A percentile compares a stretch with the other conserved stretches of the same genome.
Evolutionary conservation across 768 basidiomycete species (phyloP).

Genomic region (Lyophyllum decastes): DNA sequence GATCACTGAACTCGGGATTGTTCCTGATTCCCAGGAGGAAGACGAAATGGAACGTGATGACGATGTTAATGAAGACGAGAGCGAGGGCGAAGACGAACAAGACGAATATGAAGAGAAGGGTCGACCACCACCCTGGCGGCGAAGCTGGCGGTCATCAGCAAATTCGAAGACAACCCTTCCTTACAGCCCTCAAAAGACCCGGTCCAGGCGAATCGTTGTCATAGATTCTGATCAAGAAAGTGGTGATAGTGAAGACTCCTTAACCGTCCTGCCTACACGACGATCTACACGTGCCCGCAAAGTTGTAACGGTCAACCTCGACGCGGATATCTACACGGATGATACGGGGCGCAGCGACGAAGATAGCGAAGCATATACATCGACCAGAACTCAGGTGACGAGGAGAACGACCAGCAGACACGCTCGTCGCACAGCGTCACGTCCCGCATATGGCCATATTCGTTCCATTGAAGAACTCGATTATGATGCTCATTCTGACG

Average conservation of each 20-base stretch:
- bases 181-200: conserved; percentile 69
- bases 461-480: conserved; percentile 42
- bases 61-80: conserved; percentile 18
- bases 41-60: conserved; percentile 24
- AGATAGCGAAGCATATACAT: conserved; percentile 24
- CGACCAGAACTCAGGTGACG: background rate
- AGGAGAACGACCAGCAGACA: conserved; percentile 21
- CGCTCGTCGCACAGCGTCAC: conserved; percentile 26
- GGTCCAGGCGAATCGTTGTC: conserved; percentile 33
- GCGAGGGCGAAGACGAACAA: conserved; percentile 27
- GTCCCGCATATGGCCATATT: conserved; percentile 47
- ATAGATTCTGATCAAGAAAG: conserved; percentile 38
- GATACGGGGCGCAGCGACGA: conserved; percentile 32
- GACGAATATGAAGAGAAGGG: conserved; percentile 22
- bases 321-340: conserved; percentile 26
- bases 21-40: conserved; percentile 36
- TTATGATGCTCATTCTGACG: conserved; percentile 53
- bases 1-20: conserved; percentile 26
- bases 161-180: conserved; percentile 42
- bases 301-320: conserved; percentile 35
- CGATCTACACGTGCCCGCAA: conserved; percentile 53
- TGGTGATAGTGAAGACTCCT: conserved; percentile 22
- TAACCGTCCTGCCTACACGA: conserved; percentile 33
- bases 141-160: conserved; percentile 23
- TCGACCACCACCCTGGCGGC: conserved; percentile 17